phyloP scores from a whole-genome alignment of 306 rosid species.

The Sicyos baderoa region DNA sequence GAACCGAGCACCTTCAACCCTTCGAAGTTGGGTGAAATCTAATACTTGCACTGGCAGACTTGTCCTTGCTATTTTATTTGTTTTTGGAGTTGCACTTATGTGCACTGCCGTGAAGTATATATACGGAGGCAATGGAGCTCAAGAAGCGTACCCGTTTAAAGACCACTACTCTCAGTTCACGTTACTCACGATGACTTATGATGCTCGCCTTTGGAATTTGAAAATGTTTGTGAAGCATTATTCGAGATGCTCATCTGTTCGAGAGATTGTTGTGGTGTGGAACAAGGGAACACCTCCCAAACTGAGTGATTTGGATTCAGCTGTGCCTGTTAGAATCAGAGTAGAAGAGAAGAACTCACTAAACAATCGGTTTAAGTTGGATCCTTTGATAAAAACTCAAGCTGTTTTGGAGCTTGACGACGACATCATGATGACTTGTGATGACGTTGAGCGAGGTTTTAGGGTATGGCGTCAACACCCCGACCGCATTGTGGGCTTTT shows the following conservation, averaged over 20 bases:
- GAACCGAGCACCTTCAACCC: slow-evolving; percentile 56
- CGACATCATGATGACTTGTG: slow-evolving; percentile 97
- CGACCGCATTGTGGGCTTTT: slow-evolving; percentile 83
- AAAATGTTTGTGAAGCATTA: slow-evolving; percentile 85
- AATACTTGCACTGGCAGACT: slow-evolving; percentile 72
- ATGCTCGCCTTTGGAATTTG: slow-evolving; percentile 93
- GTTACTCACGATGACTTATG: slow-evolving; percentile 85
- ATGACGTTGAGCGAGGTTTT: slow-evolving; percentile 88
- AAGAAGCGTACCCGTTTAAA: slow-evolving; percentile 65
- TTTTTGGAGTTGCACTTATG: slow-evolving; percentile 59
- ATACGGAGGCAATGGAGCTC: slow-evolving; percentile 87
- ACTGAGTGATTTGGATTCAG: slow-evolving; percentile 65
- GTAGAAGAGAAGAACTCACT: slow-evolving; percentile 71
- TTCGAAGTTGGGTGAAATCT: slow-evolving; percentile 63
- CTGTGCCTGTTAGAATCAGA: slow-evolving; percentile 77
- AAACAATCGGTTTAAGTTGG: slow-evolving; percentile 70
- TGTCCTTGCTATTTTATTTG: slow-evolving; percentile 50
- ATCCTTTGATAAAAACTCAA: slow-evolving; percentile 67
- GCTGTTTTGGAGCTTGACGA: slow-evolving; percentile 98
- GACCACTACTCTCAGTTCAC: slow-evolving; percentile 91
- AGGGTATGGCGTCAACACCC: slow-evolving; percentile 89
- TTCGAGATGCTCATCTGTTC: slow-evolving; percentile 85
- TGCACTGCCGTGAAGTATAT: slow-evolving; percentile 63
- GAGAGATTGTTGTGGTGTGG: slow-evolving; percentile 95
- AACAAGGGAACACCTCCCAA: slow-evolving; percentile 92